A percentile compares a stretch with the other conserved stretches of the same genome.
phyloP scores from a whole-genome alignment of 2,329 filamentous ascomycete genomes.

The Colletotrichum tamarilloi region DNA sequence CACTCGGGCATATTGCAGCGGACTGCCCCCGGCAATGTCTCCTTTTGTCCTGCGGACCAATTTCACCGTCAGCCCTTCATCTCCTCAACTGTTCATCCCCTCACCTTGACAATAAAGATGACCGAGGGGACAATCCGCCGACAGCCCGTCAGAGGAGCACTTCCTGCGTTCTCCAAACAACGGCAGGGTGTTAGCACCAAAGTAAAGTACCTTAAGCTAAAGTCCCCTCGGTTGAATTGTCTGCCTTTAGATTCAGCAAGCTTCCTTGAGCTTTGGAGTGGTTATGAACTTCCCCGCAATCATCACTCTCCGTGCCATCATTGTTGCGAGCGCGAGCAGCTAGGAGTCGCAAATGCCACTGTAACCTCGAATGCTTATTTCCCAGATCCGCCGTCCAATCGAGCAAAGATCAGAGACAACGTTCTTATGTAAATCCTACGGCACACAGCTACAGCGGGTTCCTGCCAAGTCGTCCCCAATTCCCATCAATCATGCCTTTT shows the following conservation, averaged over 20 bases:
- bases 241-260: background rate
- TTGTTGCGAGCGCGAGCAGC: background rate
- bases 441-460: constrained; percentile 13
- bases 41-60: constrained; percentile 14
- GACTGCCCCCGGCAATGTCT: background rate
- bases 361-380: constrained; percentile 18
- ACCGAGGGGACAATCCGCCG: background rate
- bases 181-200: background rate
- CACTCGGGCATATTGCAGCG: background rate
- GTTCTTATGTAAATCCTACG: background rate
- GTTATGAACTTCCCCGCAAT: background rate
- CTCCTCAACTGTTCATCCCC: background rate
- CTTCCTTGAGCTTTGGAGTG: background rate
- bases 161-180: background rate
- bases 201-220: background rate
- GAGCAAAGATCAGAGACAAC: background rate
- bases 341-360: background rate
- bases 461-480: constrained; percentile 22
- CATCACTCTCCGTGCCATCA: background rate
- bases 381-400: background rate
- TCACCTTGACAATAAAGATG: background rate
- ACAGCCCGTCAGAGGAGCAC: background rate
- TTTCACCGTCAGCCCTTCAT: background rate
- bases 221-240: background rate
- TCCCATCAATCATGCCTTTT: constrained; percentile 30